Evolutionary conservation across 202 grass and related monocot genomes (phyloP), one percentile per base, ranked within the genome.

Genomic region (Panicum hallii): DNA sequence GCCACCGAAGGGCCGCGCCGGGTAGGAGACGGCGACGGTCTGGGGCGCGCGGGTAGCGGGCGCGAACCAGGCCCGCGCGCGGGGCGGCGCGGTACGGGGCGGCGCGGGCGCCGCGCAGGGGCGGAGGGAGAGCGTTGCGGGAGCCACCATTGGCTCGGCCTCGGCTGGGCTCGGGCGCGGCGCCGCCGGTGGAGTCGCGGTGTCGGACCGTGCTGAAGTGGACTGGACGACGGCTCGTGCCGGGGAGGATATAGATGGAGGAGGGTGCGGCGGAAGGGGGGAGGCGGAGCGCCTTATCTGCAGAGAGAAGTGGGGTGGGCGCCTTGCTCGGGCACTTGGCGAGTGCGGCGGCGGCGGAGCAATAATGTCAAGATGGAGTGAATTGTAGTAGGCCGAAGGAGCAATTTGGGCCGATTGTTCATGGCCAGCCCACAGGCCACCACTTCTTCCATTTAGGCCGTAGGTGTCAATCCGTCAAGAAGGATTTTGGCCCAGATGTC

Each of bases 91-190:
- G 42, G 64, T 3, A 41, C 79, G 85, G 16, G 77, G 17, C 42
- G 78, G 87, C 19, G 80, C 60, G 32, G 79, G 80, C 28, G 66
- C 67, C 40, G 80, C 77, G 81, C 85, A 77, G 61, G 89, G 93
- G 45, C 93, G 64, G 70, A 98, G 86, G 79, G 86, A 78, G 22
- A 95, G 71, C 30, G 83, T 90, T 40, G 86, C 89, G 3, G 87
- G 88, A 92, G 91, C 88, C 91, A 84, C 81, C 95, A 95, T 94
- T 86, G 87, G 53, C 64, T 65, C 41, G 48, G 58, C 17, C 23
- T 62, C 2, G 26, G 47, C 42, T 43, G 43, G 46, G 28, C 15
- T 48, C 26, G 11, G 38, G 50, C 13, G n/a, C 55, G 19, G 16
- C 48, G 79, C 8, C 28, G 62, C 19, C 30, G 64, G 48, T 53